These are phyloP conservation scores for Xerocomus spinulosus DNA, from an alignment of 768 basidiomycete species.

Conservation along the genomic window DNA sequence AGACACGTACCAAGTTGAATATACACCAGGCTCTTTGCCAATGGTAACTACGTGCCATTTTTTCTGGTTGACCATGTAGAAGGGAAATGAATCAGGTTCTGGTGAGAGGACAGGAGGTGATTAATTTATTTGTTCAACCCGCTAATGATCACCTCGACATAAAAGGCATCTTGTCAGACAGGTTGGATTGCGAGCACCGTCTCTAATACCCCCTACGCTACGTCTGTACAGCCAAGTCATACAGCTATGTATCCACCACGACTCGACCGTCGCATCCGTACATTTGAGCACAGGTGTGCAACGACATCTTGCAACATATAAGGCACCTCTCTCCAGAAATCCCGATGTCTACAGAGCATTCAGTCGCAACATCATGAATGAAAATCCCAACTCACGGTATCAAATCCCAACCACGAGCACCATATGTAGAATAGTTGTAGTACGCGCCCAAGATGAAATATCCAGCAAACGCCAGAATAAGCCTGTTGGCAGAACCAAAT, in stretches of 20 bases:
- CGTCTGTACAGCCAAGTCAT: conserved; percentile 30
- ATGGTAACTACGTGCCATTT: conserved; percentile 29
- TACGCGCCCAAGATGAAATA: conserved; percentile 82
- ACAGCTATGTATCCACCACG: conserved; percentile 78
- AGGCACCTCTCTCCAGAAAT: conserved; percentile 88
- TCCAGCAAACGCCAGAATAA: conserved; percentile 54
- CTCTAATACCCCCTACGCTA: conserved; percentile 1
- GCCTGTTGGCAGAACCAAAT: conserved; percentile 39
- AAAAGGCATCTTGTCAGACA: conserved; percentile 4
- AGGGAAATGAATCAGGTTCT: background rate
- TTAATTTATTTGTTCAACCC: conserved; percentile 20
- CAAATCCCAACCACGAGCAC: conserved; percentile 75
- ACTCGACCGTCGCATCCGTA: conserved; percentile 61
- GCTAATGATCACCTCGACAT: conserved; percentile 11
- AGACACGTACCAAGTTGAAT: conserved; percentile 23
- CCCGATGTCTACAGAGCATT: conserved; percentile 58
- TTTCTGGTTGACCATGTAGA: conserved; percentile 14
- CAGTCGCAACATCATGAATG: background rate
- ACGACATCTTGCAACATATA: conserved; percentile 78
- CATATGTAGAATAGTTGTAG: conserved; percentile 85
- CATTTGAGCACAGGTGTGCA: conserved; percentile 69
- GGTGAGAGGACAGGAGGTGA: conserved; percentile 20
- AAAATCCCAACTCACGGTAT: conserved; percentile 64
- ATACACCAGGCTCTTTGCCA: conserved; percentile 29
- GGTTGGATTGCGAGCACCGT: conserved; percentile 5